Base-by-base conservation (phyloP, 768 basidiomycete species). In the Suillus paluster region DNA sequence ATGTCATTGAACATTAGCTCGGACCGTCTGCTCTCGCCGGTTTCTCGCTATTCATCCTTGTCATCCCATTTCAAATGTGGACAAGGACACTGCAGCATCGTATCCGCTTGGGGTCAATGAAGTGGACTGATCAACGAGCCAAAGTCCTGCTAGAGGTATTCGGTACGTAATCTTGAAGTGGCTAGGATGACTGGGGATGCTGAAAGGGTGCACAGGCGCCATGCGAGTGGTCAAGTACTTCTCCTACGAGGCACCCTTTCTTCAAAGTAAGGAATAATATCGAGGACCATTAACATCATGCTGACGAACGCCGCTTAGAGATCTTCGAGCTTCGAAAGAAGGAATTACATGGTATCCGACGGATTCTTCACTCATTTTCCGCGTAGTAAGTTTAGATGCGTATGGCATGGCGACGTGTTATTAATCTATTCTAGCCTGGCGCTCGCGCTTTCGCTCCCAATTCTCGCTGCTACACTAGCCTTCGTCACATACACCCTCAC, bases 191-290 rank as follows among this genome's bases (percentile, higher is more conserved):
- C 55, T 34, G 41, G 14, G 19, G 30, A 34, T 52, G 23, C 54
- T 38, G 30, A 59, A 19, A 14, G 60, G 34, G 17, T 42, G 38
- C 42, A 30, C 57, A 82, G 84, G 83, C 54, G 83, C 81, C 4
- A 90, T 91, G 88, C 81, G 86, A 5, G 82, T 90, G n/a, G 85
- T 91, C 59, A 90, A 90, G 71, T 89, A 86, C 67, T 92, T 92
- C 71, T 86, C 84, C 33, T 90, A 90, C 65, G 90, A 92, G 73
- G 65, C 79, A 1, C 86, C 89, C 0, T 90, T 89, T 73, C 72
- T 90, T 44, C 79, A 85, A 63, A 79, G 89, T 88, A 62, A 71
- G 81, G 74, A 5, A 4, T 38, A 17, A 21, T 57, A 27, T 59
- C 14, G 33, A 58, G 61, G 19, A 21, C 25, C 25, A 33, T 64